Base-by-base conservation (phyloP, 1,284 basidiomycete species). In the Cutaneotrichosporon cavernicola region DNA sequence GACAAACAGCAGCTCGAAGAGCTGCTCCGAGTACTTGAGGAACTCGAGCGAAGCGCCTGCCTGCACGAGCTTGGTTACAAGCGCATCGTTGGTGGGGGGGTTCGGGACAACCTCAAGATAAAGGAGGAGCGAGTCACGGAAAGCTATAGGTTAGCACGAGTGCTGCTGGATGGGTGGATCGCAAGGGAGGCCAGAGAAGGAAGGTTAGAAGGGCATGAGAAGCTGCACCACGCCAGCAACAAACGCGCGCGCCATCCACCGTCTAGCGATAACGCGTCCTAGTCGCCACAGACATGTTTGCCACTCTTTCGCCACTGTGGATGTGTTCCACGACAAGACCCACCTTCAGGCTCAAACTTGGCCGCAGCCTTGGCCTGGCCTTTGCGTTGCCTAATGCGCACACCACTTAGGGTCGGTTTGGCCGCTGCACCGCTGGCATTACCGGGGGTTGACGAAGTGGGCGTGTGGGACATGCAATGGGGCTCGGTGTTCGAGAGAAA, bases 111-210 rank as follows among this genome's bases (percentile, higher is more conserved):
- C 89, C 82, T 94, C 91, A 67, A 98, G 88, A 76, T 96, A 89
- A 81, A 95, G 93, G 80, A 91, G 90, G 71, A 98, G 89, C 71
- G 93, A 89, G 82, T 97, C 95, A 83, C 94, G 88, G 84, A 97
- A 98, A 79, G 90, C 94, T 95, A 58, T 16, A 32, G 9, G 47
- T 40, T 16, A 57, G 56, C 38, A 5, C 34, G 6, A n/a, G 34
- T 31, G 38, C n/a, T 43, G 21, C 34, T 34, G 16, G 34, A 26
- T 11, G 26, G 14, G 50, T 30, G 26, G 50, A 52, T 16, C 16
- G 18, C 51, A n/a, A 18, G 16, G 26, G 18, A 53, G 8, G 43
- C 6, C 18, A 46, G 1, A 46, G 18, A n/a, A 46, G 18, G 43
- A 40, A 13, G 38, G 38, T 5, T 13, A 14, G 38, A 40, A 16